A percentile compares a stretch with the other conserved stretches of the same genome.
Conservation (phyloP, 768 basidiomycete species). For the Hortiboletus campestris region DNA sequence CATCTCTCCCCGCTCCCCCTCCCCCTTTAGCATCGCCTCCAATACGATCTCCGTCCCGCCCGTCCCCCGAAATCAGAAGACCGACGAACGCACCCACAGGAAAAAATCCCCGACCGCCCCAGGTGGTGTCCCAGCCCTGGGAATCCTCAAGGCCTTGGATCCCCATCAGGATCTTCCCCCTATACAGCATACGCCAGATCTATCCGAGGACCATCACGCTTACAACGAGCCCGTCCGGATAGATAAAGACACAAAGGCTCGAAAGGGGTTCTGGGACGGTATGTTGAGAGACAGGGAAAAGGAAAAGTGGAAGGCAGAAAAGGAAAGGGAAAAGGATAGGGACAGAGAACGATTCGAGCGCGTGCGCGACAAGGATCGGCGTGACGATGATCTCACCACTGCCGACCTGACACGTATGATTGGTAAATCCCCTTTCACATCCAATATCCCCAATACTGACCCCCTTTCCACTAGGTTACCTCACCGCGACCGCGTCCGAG, state of each 20-base stretch:
- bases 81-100: constrained; percentile 21
- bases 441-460: neutral
- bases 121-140: constrained; percentile 25
- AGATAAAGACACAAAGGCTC: constrained; percentile 48
- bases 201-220: constrained; percentile 31
- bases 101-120: constrained; percentile 32
- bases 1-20: constrained; percentile 39
- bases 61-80: constrained; percentile 14
- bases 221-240: constrained; percentile 26
- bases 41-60: constrained; percentile 17
- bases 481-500: constrained; percentile 77
- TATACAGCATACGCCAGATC: constrained; percentile 20
- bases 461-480: constrained; percentile 47
- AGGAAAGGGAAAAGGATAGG: constrained; percentile 37
- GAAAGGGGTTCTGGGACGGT: constrained; percentile 54
- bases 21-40: constrained; percentile 42
- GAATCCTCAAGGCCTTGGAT: constrained; percentile 50
- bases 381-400: constrained; percentile 44
- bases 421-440: constrained; percentile 39
- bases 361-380: constrained; percentile 28
- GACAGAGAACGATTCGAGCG: constrained; percentile 34
- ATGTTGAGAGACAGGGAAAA: constrained; percentile 35
- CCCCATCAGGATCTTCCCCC: constrained; percentile 38
- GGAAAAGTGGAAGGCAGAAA: constrained; percentile 31
- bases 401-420: constrained; percentile 70